Percentiles rank a stretch among this genome's conserved stretches.
Conservation (phyloP, 2,329 filamentous ascomycete species). For the Scedosporium boydii region DNA sequence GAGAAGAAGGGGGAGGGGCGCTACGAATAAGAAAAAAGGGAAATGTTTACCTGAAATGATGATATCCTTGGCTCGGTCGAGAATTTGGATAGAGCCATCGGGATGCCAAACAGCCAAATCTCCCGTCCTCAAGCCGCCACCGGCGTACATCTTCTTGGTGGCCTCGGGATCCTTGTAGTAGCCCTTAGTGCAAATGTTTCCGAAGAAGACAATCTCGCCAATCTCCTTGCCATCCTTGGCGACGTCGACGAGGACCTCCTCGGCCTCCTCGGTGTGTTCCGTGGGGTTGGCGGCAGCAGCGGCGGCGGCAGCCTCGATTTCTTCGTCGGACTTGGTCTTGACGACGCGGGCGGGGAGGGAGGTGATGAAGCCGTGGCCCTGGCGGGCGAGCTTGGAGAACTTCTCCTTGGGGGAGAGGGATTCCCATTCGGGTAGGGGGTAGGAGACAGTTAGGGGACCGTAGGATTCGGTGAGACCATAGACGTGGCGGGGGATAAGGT, state of each 20-base stretch:
- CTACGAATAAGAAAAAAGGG: not conserved
- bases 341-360: slow-evolving; percentile 74
- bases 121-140: slow-evolving; percentile 79
- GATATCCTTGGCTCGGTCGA: slow-evolving; percentile 93
- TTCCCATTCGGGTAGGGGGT: slow-evolving; percentile 81
- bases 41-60: slow-evolving; percentile 72
- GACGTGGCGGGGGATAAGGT: slow-evolving; percentile 84
- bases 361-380: slow-evolving; percentile 85
- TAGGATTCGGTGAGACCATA: slow-evolving; percentile 89
- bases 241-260: slow-evolving; percentile 29
- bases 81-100: slow-evolving; percentile 83
- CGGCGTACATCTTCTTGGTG: slow-evolving; percentile 76
- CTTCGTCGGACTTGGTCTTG: slow-evolving; percentile 64
- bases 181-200: slow-evolving; percentile 85
- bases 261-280: not conserved
- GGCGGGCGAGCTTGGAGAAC: slow-evolving; percentile 83
- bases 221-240: slow-evolving; percentile 38
- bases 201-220: slow-evolving; percentile 64
- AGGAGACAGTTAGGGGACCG: slow-evolving; percentile 90
- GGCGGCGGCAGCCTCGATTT: slow-evolving; percentile 13
- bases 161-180: slow-evolving; percentile 89
- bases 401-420: slow-evolving; percentile 61
- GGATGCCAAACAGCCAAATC: slow-evolving; percentile 90
- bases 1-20: slow-evolving; percentile 4
- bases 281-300: slow-evolving; percentile 11